These are phyloP conservation scores for Cyclanthera cordifolia DNA, from an alignment of 306 rosid species.

Conservation along the genomic window DNA sequence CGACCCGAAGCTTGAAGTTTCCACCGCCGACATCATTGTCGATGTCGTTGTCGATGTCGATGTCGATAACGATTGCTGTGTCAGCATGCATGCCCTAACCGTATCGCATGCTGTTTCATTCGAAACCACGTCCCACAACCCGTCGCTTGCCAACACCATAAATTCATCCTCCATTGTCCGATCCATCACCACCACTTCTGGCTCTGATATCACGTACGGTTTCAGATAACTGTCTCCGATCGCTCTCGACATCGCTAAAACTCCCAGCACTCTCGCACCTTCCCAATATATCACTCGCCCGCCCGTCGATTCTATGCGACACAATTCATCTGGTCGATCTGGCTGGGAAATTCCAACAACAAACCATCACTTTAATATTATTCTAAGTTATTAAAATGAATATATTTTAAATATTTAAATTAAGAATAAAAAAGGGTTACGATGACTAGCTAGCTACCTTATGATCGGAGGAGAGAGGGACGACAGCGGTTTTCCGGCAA, in stretches of 20 bases:
- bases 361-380: too few species aligned
- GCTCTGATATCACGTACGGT: slow-evolving; percentile 74
- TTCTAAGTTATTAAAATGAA: too few species aligned
- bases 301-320: slow-evolving; percentile 59
- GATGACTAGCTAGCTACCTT: too few species aligned
- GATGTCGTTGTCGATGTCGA: background rate
- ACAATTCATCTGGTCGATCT: slow-evolving; percentile 75
- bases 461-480: slow-evolving; percentile 79
- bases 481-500: slow-evolving; percentile 45
- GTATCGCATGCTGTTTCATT: slow-evolving; percentile 50
- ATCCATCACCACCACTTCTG: slow-evolving; percentile 61
- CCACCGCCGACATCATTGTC: background rate
- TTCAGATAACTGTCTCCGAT: slow-evolving; percentile 75
- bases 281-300: slow-evolving; percentile 93
- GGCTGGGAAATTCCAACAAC: slow-evolving; percentile 31
- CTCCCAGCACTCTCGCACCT: slow-evolving; percentile 78
- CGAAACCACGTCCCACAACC: too few species aligned
- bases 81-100: slow-evolving; percentile 49
- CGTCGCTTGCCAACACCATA: slow-evolving; percentile 42
- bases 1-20: slow-evolving; percentile 19
- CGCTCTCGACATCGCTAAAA: slow-evolving; percentile 81
- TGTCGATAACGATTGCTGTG: slow-evolving; percentile 26
- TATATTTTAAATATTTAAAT: too few species aligned
- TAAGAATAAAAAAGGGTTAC: too few species aligned
- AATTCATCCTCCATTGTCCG: slow-evolving; percentile 66